These are phyloP conservation scores for Trifolium subterraneum DNA, from an alignment of 306 rosid genomes.

Conservation along the genomic window DNA sequence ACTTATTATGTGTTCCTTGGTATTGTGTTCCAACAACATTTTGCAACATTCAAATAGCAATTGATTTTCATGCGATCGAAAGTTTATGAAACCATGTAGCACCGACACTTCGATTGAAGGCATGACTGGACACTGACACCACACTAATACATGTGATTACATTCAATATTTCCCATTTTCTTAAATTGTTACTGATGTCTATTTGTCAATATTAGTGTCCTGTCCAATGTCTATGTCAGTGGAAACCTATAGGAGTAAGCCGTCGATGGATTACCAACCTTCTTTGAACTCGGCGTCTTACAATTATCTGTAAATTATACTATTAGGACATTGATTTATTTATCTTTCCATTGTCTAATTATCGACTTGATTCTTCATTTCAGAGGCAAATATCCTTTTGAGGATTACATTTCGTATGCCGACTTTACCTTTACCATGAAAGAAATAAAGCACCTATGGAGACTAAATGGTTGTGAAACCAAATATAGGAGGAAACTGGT, in stretches of 20 bases:
- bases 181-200: not conserved
- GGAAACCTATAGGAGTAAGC: not conserved
- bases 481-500: conserved; percentile 68
- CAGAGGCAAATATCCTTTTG: conserved; percentile 92
- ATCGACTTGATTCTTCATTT: conserved; percentile 41
- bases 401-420: conserved; percentile 82
- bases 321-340: conserved; percentile 9
- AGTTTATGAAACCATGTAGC: not conserved
- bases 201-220: not conserved
- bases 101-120: not conserved
- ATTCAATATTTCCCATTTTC: not conserved
- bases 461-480: conserved; percentile 72
- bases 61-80: conserved; percentile 3
- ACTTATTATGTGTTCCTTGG: conserved; percentile 22
- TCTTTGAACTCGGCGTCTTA: not conserved
- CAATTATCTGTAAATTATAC: conserved; percentile 28
- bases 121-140: not conserved
- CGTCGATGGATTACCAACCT: conserved; percentile 19
- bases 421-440: conserved; percentile 80
- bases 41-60: conserved; percentile 7
- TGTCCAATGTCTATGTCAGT: not conserved
- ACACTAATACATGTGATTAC: not conserved
- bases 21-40: conserved; percentile 5
- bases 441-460: conserved; percentile 94
- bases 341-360: conserved; percentile 40